Percentiles rank a stretch among this genome's conserved stretches.
These are phyloP conservation scores for Amanita exitialis DNA, from an alignment of 768 basidiomycete species.

Conservation along the genomic window DNA sequence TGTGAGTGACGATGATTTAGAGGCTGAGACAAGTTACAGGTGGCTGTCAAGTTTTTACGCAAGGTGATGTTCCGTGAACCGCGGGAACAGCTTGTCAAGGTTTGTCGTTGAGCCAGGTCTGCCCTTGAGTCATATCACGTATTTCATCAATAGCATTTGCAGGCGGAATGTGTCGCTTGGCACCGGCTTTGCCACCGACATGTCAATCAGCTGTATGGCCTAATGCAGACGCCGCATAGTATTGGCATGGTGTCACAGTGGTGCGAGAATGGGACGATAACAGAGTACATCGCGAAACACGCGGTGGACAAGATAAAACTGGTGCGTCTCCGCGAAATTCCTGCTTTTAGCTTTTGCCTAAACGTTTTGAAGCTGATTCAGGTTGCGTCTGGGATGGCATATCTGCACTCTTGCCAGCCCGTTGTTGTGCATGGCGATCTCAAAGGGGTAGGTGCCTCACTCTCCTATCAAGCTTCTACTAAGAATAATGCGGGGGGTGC, in stretches of 20 bases:
- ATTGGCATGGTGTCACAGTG: slow-evolving; percentile 60
- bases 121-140: not conserved
- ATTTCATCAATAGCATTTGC: slow-evolving; percentile 31
- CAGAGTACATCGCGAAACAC: slow-evolving; percentile 35
- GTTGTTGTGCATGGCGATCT: slow-evolving; percentile 51
- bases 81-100: slow-evolving; percentile 38
- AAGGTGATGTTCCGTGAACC: slow-evolving; percentile 40
- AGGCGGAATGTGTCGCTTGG: slow-evolving; percentile 50
- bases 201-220: slow-evolving; percentile 44
- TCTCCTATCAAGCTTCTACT: not conserved
- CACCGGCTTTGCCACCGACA: slow-evolving; percentile 46
- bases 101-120: slow-evolving; percentile 9
- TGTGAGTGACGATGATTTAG: not conserved
- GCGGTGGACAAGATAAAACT: slow-evolving; percentile 36
- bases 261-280: slow-evolving; percentile 52
- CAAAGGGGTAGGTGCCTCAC: slow-evolving; percentile 37
- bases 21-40: slow-evolving; percentile 20
- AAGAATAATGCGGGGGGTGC: not conserved
- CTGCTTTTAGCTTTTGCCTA: not conserved
- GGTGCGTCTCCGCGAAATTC: slow-evolving; percentile 20
- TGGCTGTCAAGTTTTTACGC: slow-evolving; percentile 50
- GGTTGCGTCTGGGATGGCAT: slow-evolving; percentile 46
- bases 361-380: slow-evolving; percentile 31
- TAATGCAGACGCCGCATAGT: slow-evolving; percentile 38
- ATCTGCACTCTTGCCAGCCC: slow-evolving; percentile 46